phyloP scores from a whole-genome alignment of 352 stramenopile genomes.

The Globisporangium parvum region DNA sequence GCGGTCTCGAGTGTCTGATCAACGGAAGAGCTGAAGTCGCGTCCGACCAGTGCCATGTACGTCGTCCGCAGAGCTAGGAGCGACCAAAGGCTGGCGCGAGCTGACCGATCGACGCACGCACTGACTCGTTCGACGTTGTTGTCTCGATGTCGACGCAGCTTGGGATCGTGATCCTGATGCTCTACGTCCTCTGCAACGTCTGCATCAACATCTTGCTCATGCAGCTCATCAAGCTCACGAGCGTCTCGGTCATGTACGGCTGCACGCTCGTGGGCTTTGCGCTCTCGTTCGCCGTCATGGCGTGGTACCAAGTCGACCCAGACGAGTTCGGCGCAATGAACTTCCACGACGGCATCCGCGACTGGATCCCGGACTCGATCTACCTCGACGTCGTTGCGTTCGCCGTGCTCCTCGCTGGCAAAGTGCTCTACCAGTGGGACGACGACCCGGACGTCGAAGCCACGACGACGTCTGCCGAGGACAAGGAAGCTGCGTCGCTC shows the following conservation, averaged over 20 bases:
- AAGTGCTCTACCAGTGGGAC: slow-evolving; percentile 80
- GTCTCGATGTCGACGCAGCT: slow-evolving; percentile 26
- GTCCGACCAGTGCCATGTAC: slow-evolving; percentile 73
- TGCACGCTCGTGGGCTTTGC: slow-evolving; percentile 70
- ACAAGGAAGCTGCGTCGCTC: slow-evolving; percentile 78
- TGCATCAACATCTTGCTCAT: slow-evolving; percentile 69
- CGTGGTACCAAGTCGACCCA: slow-evolving; percentile 72
- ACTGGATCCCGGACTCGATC: slow-evolving; percentile 69
- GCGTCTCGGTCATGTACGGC: slow-evolving; percentile 68
- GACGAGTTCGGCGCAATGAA: slow-evolving; percentile 58
- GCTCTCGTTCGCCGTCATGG: slow-evolving; percentile 63
- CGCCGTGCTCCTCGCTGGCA: slow-evolving; percentile 55
- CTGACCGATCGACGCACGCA: background rate
- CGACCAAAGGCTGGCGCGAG: too few relatives aligned
- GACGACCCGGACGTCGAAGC: slow-evolving; percentile 68
- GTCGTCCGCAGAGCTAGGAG: background rate
- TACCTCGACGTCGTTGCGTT: slow-evolving; percentile 73
- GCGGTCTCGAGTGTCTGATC: slow-evolving; percentile 71
- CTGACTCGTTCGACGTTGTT: background rate
- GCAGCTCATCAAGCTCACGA: slow-evolving; percentile 72
- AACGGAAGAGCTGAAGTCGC: slow-evolving; percentile 63
- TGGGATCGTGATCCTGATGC: slow-evolving; percentile 57
- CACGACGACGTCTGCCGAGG: slow-evolving; percentile 74
- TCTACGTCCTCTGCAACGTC: slow-evolving; percentile 77
- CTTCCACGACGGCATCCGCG: slow-evolving; percentile 42